Base-by-base conservation (phyloP, 257 asterid species). In the Solanum lycopersicoides region DNA sequence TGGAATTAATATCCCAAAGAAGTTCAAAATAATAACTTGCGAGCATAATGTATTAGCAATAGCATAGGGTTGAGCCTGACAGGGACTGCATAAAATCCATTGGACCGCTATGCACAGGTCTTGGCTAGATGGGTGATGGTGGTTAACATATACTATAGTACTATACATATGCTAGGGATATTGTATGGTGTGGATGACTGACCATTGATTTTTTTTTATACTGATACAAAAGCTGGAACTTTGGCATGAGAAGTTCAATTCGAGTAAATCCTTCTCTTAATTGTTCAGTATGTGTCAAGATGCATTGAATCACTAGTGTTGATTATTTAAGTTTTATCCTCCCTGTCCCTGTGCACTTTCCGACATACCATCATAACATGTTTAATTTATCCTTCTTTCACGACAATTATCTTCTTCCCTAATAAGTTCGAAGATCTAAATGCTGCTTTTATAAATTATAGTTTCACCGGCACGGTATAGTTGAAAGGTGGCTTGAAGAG, bases 401-500 rank as follows among this genome's bases (percentile, higher is more conserved):
- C 28, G 47, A 4, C n/a, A 53, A 14, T 50, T 50, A 82, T 50
- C 32, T 18, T 82, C 85, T 82, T 82, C 85, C 60, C 69, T 82
- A 50, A 30, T 50, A 50, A 4, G 34, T 16, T 28, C 21, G 45
- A 50, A 53, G 85, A 18, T 32, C 85, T 82, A 82, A 50, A 11
- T 30, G 45, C 85, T 32, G 87, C 74, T 87, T 89, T 87, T 66
- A 45, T 89, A 88, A 74, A 72, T 87, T 93, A 87, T 90, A 97
- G 99, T 95, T 93, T 90, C 97, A 93, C 87, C 96, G 92, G 93
- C 95, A 87, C 90, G 98, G 96, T 89, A 86, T 91, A 82, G 96
- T 97, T 90, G 99, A 95, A 91, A 91, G 97, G 89, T 97, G 99
- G 98, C 98, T 94, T 90, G 98, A 93, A 89, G 98, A 96, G 90